Conservation (phyloP, 305 asterid genomes). For the Fraxinus velutina region DNA sequence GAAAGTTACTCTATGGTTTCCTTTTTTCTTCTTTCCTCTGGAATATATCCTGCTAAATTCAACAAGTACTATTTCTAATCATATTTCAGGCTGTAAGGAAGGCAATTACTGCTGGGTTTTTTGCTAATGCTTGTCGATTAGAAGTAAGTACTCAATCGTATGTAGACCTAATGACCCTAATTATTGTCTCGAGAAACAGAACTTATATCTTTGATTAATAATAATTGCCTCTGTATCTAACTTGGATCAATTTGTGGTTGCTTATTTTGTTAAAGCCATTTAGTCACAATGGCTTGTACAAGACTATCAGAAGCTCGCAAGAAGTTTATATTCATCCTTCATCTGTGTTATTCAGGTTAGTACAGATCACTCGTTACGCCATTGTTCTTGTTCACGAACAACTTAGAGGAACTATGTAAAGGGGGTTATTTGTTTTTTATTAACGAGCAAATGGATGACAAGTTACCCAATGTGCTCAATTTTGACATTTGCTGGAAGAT, state of each 20-base stretch:
- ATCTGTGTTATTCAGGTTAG: constrained; percentile 88
- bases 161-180: not conserved
- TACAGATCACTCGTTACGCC: not conserved
- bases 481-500: not conserved
- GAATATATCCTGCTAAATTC: not conserved
- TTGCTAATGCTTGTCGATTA: constrained; percentile 85
- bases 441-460: not conserved
- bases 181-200: not conserved
- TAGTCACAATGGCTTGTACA: constrained; percentile 87
- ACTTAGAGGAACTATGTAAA: not conserved
- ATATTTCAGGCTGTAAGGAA: constrained; percentile 71
- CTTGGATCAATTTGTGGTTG: constrained; percentile 20
- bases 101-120: constrained; percentile 85
- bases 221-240: not conserved
- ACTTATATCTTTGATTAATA: not conserved
- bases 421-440: not conserved
- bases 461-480: not conserved
- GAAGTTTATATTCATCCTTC: constrained; percentile 96
- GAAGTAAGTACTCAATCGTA: constrained; percentile 53
- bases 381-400: constrained; percentile 1
- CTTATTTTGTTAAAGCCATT: constrained; percentile 47
- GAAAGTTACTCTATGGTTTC: not conserved
- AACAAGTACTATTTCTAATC: not conserved
- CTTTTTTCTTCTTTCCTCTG: not conserved
- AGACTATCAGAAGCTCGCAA: constrained; percentile 83